Base-by-base conservation (phyloP, 2,329 filamentous ascomycete genomes). In the Elsinoe australis region DNA sequence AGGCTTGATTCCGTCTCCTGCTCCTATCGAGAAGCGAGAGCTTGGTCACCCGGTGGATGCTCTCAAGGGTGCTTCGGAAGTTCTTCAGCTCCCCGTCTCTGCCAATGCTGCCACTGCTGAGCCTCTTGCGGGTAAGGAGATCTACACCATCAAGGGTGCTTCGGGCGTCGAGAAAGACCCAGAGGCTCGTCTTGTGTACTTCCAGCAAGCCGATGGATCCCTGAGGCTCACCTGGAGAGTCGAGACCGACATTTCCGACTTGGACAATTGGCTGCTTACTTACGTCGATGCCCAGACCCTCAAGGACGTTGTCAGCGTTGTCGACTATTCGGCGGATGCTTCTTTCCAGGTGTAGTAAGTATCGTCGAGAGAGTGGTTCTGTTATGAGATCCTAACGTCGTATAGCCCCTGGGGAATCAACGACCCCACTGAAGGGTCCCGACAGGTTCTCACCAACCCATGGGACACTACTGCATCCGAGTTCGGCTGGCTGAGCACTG, bases 221-320 rank as follows among this genome's bases (percentile, higher is more conserved):
- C 64, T 80, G 3, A 67, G 66, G 5, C 64, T 79, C 15, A 66
- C 73, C 0, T 80, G 76, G 77, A 66, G 76, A 56, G 65, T 80
- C 8, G 76, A 80, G 67, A 80, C 76, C 2, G 75, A 80, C 49
- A 61, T 78, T 32, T 31, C 39, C 2, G 39, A 44, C n/a, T 51
- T 67, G 6, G 69, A 72, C 51, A 75, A 79, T 62, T 80, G 75
- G 75, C 68, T 80, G n/a, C 60, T 78, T 33, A 73, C 73, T 1
- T 80, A 80, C 55, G 69, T 79, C 24, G 72, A 79, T 45, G 73
- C 74, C 3, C 59, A 61, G 3, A 66, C 66, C 45, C 70, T 68
- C 24, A 65, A 68, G 15, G 60, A 72, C 38, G 56, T 80, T 6
- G 65, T 74, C 41, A 74, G 71, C 45, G 75, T 78, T 15, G 70